These are phyloP conservation scores for Auricularia auricula-judae DNA, from an alignment of 768 basidiomycete genomes.

Conservation along the genomic window DNA sequence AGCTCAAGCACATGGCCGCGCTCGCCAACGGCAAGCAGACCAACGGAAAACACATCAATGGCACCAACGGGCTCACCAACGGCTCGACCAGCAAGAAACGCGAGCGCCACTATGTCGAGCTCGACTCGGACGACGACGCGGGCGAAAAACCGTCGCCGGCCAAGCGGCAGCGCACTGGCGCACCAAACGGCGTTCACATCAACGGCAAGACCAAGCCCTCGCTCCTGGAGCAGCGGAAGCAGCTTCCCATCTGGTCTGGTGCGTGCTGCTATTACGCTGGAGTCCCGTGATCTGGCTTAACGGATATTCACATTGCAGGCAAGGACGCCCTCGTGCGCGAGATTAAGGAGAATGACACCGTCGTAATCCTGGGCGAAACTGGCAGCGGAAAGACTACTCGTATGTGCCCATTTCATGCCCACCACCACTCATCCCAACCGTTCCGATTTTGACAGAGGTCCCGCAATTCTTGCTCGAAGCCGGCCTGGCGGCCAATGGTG, in stretches of 20 bases:
- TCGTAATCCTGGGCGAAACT: constrained; percentile 89
- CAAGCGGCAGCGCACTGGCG: not conserved
- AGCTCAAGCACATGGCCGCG: not conserved
- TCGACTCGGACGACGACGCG: constrained; percentile 1
- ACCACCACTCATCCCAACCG: not conserved
- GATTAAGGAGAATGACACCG: constrained; percentile 69
- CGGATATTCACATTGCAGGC: constrained; percentile 31
- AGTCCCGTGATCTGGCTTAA: not conserved
- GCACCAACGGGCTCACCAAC: not conserved
- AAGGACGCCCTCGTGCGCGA: constrained; percentile 64
- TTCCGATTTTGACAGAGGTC: constrained; percentile 49
- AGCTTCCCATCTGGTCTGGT: constrained; percentile 77
- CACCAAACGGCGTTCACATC: not conserved
- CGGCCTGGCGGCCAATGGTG: constrained; percentile 54
- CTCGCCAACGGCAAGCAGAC: not conserved
- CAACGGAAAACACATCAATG: not conserved
- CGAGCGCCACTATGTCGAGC: not conserved
- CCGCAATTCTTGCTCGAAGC: constrained; percentile 91
- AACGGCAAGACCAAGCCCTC: constrained; percentile 2
- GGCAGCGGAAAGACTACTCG: constrained; percentile 98
- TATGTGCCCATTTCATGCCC: constrained; percentile 32
- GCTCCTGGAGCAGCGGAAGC: constrained; percentile 52
- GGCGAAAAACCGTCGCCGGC: not conserved
- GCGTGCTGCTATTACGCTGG: constrained; percentile 10
- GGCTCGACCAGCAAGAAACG: not conserved